Evolutionary conservation across 1,284 basidiomycete species (phyloP), one percentile per base, ranked within the genome.

Genomic region (Coniophora puteana): DNA sequence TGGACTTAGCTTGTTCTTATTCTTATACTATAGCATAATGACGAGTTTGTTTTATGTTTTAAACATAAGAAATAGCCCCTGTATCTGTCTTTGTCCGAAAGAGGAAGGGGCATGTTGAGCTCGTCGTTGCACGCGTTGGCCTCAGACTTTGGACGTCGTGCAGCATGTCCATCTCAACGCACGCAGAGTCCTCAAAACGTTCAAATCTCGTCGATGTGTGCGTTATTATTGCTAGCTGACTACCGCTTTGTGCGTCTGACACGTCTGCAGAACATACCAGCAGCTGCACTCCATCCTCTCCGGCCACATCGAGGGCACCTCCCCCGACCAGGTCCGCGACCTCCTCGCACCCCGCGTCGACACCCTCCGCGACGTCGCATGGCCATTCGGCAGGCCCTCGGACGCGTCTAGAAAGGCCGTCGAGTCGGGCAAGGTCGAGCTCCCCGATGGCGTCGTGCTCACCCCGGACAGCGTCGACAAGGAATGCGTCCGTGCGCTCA

Each of bases 351-450:
- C 76, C 24, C 82, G 86, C 48, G 62, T 76, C 36, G 49, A 66
- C 0, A 73, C 76, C 49, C 72, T 89, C 38, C 67, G 68, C 30
- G 68, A 76, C 46, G 61, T 85, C 33, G 58, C 68, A 14, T 63
- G 71, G 4, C 79, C 83, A 2, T 89, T 85, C 54, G 82, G 83
- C 28, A 73, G 65, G 43, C 86, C 87, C 4, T 80, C 77, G 5
- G 68, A 71, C 53, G 72, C 72, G 57, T 89, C 88, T 23, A 73
- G 72, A 54, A 79, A 76, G 61, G 73, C 71, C 36, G 64, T 90
- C 2, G 75, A 84, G 45, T 74, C 72, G 41, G 84, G 83, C 35
- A 72, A 74, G 1, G 74, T 89, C 44, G 76, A 72, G 4, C 67
- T 90, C 16, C 54, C 69, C 14, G 86, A 90, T 57, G 82, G 78